Conservation (phyloP, 176 grass and related monocot species). For the Miscanthus lutarioriparius region DNA sequence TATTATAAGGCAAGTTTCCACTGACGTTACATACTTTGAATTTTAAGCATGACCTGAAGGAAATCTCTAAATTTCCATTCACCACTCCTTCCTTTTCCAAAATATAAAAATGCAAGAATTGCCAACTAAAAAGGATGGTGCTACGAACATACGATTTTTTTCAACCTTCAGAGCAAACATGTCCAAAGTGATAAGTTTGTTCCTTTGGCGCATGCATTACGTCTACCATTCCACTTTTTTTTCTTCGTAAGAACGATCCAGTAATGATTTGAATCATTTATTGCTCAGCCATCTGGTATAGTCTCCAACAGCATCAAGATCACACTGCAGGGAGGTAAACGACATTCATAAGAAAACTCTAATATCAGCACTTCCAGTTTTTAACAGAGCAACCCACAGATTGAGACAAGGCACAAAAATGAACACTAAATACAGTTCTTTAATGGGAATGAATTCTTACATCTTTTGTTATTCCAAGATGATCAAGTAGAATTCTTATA, state of each 20-base stretch:
- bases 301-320: slow-evolving; percentile 37
- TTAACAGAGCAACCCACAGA: not conserved
- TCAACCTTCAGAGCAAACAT: not conserved
- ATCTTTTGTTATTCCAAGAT: slow-evolving; percentile 78
- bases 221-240: not conserved
- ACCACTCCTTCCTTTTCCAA: not conserved
- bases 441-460: slow-evolving; percentile 41
- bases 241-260: slow-evolving; percentile 26
- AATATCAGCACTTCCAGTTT: not conserved
- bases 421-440: slow-evolving; percentile 27
- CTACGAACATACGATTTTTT: not conserved
- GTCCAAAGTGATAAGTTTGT: not conserved
- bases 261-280: not conserved
- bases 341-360: not conserved
- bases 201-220: not conserved
- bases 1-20: slow-evolving; percentile 3
- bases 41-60: not conserved
- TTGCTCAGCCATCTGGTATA: slow-evolving; percentile 39
- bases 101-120: not conserved
- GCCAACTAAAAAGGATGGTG: not conserved
- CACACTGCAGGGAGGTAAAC: slow-evolving; percentile 31
- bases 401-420: slow-evolving; percentile 15
- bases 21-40: not conserved
- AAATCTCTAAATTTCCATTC: not conserved
- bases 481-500: slow-evolving; percentile 71